Evolutionary conservation across 2,329 filamentous ascomycete genomes (phyloP).

Genomic region (Sordariomycetes sp.): DNA sequence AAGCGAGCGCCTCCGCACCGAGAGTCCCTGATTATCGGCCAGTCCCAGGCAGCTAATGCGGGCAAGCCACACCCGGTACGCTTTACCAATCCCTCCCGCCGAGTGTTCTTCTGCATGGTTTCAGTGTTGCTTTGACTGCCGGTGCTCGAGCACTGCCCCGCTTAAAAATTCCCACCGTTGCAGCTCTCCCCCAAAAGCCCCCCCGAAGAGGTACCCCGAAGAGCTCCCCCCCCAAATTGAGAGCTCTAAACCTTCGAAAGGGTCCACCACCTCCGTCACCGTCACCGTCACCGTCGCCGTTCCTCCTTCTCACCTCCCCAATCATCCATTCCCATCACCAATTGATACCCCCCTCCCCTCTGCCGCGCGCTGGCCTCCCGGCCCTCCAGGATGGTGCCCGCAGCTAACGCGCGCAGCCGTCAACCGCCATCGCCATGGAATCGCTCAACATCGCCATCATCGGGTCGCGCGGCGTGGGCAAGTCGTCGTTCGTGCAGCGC

Average conservation of each 20-base stretch:
- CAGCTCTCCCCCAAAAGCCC: background rate
- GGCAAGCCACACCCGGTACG: background rate
- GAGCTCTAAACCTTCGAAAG: too few relatives aligned
- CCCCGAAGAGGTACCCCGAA: too few relatives aligned
- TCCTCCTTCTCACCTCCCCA: background rate
- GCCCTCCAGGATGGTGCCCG: background rate
- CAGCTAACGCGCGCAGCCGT: background rate
- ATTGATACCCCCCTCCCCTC: background rate
- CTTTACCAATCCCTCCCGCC: background rate
- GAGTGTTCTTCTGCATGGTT: background rate
- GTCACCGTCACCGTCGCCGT: background rate
- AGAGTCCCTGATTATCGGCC: conserved; percentile 2
- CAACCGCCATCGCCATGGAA: conserved; percentile 33
- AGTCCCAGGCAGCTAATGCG: background rate
- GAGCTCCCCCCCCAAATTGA: too few relatives aligned
- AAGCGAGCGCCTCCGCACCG: background rate
- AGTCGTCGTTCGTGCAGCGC: conserved; percentile 57
- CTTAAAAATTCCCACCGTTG: background rate
- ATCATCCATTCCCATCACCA: background rate
- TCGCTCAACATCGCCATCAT: conserved; percentile 56
- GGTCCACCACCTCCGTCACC: too few relatives aligned
- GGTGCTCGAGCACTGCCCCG: background rate
- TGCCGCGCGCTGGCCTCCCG: background rate
- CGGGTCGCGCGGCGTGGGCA: conserved; percentile 55
- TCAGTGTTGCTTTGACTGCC: background rate